Base-by-base conservation (phyloP, 2,329 filamentous ascomycete species). In the Nemania abortiva region DNA sequence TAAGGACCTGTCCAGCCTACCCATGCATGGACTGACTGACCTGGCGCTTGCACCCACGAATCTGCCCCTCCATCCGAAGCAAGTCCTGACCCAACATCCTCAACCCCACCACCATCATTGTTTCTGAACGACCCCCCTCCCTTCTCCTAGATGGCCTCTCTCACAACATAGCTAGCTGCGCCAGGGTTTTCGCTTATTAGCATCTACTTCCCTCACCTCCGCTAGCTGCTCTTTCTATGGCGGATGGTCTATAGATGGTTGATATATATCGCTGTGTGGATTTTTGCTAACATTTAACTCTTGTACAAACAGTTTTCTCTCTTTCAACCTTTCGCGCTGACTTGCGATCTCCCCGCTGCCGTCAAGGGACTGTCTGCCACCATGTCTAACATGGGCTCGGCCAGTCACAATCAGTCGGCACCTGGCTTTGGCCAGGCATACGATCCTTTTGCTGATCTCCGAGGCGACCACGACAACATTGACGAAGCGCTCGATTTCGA, bases 371-470 rank as follows among this genome's bases (percentile, higher is more conserved):
- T 37, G 34, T 18, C 20, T 10, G 11, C 49, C 55, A 49, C 56
- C 65, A 74, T 74, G 69, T 75, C 66, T 61, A 75, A 97, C 79
- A 86, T 91, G 66, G 87, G 86, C 71, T 65, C 71, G 60, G 63
- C 72, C 29, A 87, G 88, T 74, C 92, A 94, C 78, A 89, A 92
- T 75, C 82, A 85, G 75, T 85, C 87, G 63, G 91, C 90, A 45
- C 89, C 92, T 62, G 94, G 94, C 78, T 98, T 98, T 82, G 91
- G 94, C 75, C 91, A 94, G 79, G 81, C 87, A 69, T 88, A 92
- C 74, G 94, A 99, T 81, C 94, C 95, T 47, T 98, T 98, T 81
- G 94, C 93, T 73, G 91, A 92, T 67, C 88, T 98, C 66, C 90
- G 92, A 67, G 86, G 85, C 59, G 86, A 87, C 68, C 87, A 91